Evolutionary conservation across 2,329 filamentous ascomycete species (phyloP).

Genomic region (Westerdykella sp.): DNA sequence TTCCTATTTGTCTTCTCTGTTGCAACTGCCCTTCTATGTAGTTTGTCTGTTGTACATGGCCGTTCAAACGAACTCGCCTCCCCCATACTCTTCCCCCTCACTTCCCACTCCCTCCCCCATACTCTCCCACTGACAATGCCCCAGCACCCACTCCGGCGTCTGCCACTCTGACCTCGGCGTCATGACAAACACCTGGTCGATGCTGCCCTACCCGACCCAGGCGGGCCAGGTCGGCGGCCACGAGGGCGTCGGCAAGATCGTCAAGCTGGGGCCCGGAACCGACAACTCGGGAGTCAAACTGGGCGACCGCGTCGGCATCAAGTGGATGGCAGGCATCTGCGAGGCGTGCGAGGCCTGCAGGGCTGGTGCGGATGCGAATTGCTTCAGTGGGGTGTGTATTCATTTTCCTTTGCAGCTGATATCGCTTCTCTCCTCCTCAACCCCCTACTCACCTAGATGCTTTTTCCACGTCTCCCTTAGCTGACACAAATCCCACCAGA

Average conservation of each 20-base stretch:
- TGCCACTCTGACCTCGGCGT: conserved; percentile 56
- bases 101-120: not conserved
- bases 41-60: too few relatives aligned
- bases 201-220: conserved; percentile 54
- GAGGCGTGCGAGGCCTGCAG: conserved; percentile 32
- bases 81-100: too few relatives aligned
- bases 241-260: conserved; percentile 60
- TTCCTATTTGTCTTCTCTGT: not conserved
- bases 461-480: not conserved
- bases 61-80: too few relatives aligned
- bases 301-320: conserved; percentile 65
- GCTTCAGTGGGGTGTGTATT: conserved; percentile 30
- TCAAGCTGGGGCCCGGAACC: conserved; percentile 57
- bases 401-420: too few relatives aligned
- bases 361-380: conserved; percentile 42
- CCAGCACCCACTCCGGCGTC: conserved; percentile 55
- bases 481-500: conserved; percentile 16
- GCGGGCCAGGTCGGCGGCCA: conserved; percentile 62
- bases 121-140: not conserved
- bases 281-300: conserved; percentile 53
- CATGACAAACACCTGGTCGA: conserved; percentile 48
- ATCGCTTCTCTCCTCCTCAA: too few relatives aligned
- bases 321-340: conserved; percentile 58
- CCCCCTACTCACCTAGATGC: not conserved
- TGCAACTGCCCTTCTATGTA: conserved; percentile 1